Evolutionary conservation across 768 basidiomycete species (phyloP), one percentile per base, ranked within the genome.

Genomic region (Leccinellum albellum): DNA sequence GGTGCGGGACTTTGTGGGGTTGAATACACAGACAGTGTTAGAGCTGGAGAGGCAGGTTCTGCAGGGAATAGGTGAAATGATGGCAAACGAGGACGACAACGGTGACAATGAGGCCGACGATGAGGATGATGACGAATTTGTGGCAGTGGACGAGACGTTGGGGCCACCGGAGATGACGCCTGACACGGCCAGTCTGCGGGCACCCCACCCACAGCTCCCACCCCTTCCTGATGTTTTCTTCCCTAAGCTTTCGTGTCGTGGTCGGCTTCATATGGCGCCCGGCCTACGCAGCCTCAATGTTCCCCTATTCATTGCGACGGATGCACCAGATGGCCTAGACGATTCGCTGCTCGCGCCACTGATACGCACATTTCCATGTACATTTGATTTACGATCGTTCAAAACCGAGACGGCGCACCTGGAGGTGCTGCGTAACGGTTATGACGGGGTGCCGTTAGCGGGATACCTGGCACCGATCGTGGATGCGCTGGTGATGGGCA

Each of bases 271-370:
- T 66, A 69, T 69, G 0, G 55, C 57, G 2, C 55, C 64, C 2
- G 55, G 64, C 13, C 74, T 79, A 5, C 56, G 57, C 17, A 63
- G 61, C 1, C 74, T 88, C 51, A 87, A 87, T 62, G 76, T 73
- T 6, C 85, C 86, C 0, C 64, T 90, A 37, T 90, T 80, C 71
- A 76, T 89, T 54, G 81, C 89, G 10, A 88, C 88, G 15, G 87
- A 89, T 65, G 76, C 77, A 13, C 58, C 64, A 6, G 64, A 72
- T 12, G 79, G 82, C 0, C 58, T 61, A 2, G 58, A 63, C 0
- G 72, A 85, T 62, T 74, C 79, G 4, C 57, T 76, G 5, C 75
- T 90, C 23, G 62, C 64, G 1, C 67, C 74, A 1, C 77, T 89
- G 63, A 65, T 74, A 31, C 68, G 61, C 28, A 79, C 81, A 6